Evolutionary conservation across 2,329 filamentous ascomycete genomes (phyloP), one percentile per base, ranked within the genome.

Genomic region (Lasiodiplodia sp.): DNA sequence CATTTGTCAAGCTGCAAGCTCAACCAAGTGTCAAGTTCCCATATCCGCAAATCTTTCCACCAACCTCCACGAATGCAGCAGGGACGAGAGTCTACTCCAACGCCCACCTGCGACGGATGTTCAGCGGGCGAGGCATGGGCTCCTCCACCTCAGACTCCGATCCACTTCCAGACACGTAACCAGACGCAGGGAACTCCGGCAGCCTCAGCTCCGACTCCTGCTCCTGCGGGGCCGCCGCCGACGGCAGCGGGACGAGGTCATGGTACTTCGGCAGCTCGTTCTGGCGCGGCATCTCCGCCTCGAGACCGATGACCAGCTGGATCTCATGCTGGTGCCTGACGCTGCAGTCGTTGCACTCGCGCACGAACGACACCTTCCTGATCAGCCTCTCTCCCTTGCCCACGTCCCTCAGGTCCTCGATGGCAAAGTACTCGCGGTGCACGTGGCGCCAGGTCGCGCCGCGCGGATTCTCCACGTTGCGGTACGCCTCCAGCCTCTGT

Each of bases 361-460:
- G 25, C 40, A n/a, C 18, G 8, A 63, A 49, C 25, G 16, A n/a
- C 16, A 51, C 12, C 44, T 37, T 34, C 40, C 25, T 21, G 16
- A 63, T n/a, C 23, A 63, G 11, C 16, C 58, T n/a, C 40, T 34
- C 40, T 4, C 58, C 58, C 5, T 12, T 18, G 16, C 23, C 44
- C 18, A 63, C 11, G 3, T 63, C 44, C 18, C 12, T 2, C 58
- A 63, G 12, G 6, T 63, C 58, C 25, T 63, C 58, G 7, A 37
- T 44, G 10, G 58, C 58, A 10, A 51, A 6, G 58, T 63, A 63
- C 58, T 63, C 58, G 16, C 58, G 25, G 4, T 51, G 40, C 1
- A 3, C 14, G 25, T 63, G 58, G 8, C 8, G 16, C 58, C 58
- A 63, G 4, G 8, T 2, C 21, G 7, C 8, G 3, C 12, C 10